Evolutionary conservation across 164 flowering plant genomes (phyloP).

Genomic region (Annona squamosa): DNA sequence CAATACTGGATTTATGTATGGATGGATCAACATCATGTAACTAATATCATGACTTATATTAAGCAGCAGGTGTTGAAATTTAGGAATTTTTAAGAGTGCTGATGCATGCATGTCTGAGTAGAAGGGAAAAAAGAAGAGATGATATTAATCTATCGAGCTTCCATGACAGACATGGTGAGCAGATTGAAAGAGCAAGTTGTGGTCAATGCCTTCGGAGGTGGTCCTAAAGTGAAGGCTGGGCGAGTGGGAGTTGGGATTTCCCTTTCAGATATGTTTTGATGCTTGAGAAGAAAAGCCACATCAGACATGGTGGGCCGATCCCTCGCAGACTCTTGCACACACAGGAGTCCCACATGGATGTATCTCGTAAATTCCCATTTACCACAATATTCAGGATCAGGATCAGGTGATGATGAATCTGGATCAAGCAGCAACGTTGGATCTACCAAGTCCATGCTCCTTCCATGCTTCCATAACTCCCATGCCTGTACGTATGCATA

Average conservation of each 20-base stretch:
- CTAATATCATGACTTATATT: too few species aligned
- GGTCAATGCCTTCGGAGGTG: too few species aligned
- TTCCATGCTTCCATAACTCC: slow-evolving; percentile 6
- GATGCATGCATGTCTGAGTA: too few species aligned
- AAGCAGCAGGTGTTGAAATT: too few species aligned
- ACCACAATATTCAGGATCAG: neutral
- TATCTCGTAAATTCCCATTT: neutral
- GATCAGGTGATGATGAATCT: too few species aligned
- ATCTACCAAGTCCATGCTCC: slow-evolving; percentile 5
- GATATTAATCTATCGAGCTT: neutral
- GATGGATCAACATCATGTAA: too few species aligned
- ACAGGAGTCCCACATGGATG: slow-evolving; percentile 7
- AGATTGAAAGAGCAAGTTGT: neutral
- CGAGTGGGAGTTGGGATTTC: neutral
- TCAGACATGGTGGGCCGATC: slow-evolving; percentile 7
- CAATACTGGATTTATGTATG: too few species aligned
- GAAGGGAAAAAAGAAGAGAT: too few species aligned
- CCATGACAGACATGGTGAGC: neutral
- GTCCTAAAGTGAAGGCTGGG: neutral
- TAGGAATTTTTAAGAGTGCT: too few species aligned
- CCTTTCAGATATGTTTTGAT: neutral
- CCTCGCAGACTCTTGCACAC: slow-evolving; percentile 3
- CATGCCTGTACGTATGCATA: slow-evolving; percentile 1
- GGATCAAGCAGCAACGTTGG: neutral
- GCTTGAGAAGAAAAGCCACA: neutral